Conservation (phyloP, 208 protist genomes). For the Histomonas meleagridis region DNA sequence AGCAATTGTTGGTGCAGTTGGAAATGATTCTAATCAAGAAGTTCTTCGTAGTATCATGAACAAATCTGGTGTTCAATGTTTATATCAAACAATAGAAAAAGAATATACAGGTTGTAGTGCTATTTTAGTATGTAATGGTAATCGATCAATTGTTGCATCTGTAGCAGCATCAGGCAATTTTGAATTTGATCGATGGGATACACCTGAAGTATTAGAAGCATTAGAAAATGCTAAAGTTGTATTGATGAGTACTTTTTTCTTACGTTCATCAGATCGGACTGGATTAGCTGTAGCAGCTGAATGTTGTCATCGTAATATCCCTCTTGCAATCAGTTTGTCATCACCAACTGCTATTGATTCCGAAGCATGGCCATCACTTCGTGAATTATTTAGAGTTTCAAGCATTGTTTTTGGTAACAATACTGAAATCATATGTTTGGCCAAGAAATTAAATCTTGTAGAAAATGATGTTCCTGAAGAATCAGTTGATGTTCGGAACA, state of each 20-base stretch:
- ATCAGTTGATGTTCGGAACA: not conserved
- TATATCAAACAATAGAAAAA: not conserved
- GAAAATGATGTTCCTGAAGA: not conserved
- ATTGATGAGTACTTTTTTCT: not conserved
- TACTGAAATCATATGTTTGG: not conserved
- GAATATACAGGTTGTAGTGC: not conserved
- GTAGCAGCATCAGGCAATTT: not conserved
- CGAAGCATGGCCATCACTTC: not conserved
- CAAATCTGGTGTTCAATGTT: not conserved
- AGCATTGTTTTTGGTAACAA: not conserved
- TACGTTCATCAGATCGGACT: not conserved
- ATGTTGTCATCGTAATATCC: not conserved
- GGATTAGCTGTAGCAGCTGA: not conserved
- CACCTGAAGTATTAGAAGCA: not conserved
- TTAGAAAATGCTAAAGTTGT: slow-evolving; percentile 12
- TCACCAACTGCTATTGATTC: not conserved
- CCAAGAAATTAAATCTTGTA: not conserved
- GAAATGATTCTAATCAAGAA: not conserved
- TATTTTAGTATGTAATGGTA: not conserved
- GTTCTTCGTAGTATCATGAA: not conserved
- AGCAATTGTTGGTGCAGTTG: not conserved
- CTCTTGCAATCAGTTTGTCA: not conserved
- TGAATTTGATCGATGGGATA: not conserved
- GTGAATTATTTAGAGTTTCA: not conserved
- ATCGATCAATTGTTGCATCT: slow-evolving; percentile 25